A percentile compares a stretch with the other conserved stretches of the same genome.
phyloP scores from a whole-genome alignment of 2,329 filamentous ascomycete species.

The Arthrobotrys pseudoclavata region DNA sequence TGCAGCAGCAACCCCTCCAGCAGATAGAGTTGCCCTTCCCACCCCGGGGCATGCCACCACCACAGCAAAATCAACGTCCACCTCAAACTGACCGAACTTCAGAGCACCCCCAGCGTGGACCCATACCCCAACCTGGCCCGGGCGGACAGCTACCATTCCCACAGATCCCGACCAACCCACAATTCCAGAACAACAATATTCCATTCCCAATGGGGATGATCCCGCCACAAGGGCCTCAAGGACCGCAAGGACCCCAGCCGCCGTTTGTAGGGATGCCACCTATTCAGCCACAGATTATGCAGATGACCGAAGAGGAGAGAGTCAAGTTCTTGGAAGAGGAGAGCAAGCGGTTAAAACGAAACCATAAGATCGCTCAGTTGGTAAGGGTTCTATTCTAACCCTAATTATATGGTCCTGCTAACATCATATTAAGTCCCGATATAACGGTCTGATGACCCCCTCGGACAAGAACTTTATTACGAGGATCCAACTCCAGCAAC shows the following conservation, averaged over 20 bases:
- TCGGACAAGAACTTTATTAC: constrained; percentile 99
- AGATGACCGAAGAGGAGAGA: constrained; percentile 84
- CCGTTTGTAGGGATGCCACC: constrained; percentile 45
- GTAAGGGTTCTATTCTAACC: constrained; percentile 39
- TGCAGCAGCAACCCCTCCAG: constrained; percentile 64
- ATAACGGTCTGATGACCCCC: constrained; percentile 98
- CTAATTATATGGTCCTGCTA: constrained; percentile 65
- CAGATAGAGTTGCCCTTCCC: constrained; percentile 63
- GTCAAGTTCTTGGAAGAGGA: constrained; percentile 88
- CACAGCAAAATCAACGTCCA: constrained; percentile 64
- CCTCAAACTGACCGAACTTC: constrained; percentile 65
- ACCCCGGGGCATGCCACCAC: constrained; percentile 64
- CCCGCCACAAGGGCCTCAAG: constrained; percentile 35
- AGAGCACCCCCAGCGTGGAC: constrained; percentile 63
- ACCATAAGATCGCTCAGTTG: constrained; percentile 82
- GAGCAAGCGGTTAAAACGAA: constrained; percentile 93
- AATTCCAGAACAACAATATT: constrained; percentile 70
- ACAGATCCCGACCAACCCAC: constrained; percentile 68
- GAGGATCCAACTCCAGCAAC: constrained; percentile 94
- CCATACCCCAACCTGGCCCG: constrained; percentile 61
- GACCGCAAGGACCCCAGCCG: constrained; percentile 26
- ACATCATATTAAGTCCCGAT: constrained; percentile 76
- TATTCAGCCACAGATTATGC: constrained; percentile 51
- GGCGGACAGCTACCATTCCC: constrained; percentile 62
- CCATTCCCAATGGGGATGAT: constrained; percentile 72